A percentile compares a stretch with the other conserved stretches of the same genome.
phyloP scores from a whole-genome alignment of 2,329 filamentous ascomycete genomes.

The Calonectria pauciramosa region DNA sequence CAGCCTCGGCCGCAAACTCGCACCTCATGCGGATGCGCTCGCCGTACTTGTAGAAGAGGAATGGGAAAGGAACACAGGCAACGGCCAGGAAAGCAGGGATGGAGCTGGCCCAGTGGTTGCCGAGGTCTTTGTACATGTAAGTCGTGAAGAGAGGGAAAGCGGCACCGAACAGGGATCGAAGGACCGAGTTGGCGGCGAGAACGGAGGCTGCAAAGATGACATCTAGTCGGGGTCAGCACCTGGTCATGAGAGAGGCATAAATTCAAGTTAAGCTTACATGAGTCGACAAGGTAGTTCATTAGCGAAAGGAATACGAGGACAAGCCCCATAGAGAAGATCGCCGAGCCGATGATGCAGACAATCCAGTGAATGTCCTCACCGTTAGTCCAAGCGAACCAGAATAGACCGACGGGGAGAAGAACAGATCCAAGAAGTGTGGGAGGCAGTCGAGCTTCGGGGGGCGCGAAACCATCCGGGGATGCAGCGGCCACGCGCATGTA shows the following conservation, averaged over 20 bases:
- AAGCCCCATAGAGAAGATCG: conserved; percentile 67
- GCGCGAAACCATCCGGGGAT: conserved; percentile 67
- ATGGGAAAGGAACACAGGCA: conserved; percentile 80
- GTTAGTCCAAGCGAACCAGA: conserved; percentile 78
- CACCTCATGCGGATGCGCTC: conserved; percentile 72
- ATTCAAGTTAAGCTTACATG: conserved; percentile 54
- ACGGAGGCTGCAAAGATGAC: conserved; percentile 84
- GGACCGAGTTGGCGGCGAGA: conserved; percentile 78
- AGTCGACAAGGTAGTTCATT: conserved; percentile 77
- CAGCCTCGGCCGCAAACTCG: conserved; percentile 78
- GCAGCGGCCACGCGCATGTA: conserved; percentile 61
- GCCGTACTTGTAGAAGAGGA: conserved; percentile 83
- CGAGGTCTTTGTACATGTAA: conserved; percentile 69
- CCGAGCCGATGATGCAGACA: conserved; percentile 60
- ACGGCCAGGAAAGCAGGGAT: conserved; percentile 82
- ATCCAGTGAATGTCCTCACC: conserved; percentile 69
- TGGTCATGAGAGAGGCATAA: not conserved
- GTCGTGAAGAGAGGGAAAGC: conserved; percentile 81
- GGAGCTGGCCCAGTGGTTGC: conserved; percentile 82
- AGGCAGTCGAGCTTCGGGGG: conserved; percentile 74
- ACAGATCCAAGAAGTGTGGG: conserved; percentile 72
- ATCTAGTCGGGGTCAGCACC: conserved; percentile 54
- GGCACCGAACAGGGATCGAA: conserved; percentile 80
- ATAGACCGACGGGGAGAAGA: conserved; percentile 70
- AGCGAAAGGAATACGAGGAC: conserved; percentile 77